Base-by-base conservation (phyloP, 2,329 filamentous ascomycete genomes). In the Diaporthe sp. region DNA sequence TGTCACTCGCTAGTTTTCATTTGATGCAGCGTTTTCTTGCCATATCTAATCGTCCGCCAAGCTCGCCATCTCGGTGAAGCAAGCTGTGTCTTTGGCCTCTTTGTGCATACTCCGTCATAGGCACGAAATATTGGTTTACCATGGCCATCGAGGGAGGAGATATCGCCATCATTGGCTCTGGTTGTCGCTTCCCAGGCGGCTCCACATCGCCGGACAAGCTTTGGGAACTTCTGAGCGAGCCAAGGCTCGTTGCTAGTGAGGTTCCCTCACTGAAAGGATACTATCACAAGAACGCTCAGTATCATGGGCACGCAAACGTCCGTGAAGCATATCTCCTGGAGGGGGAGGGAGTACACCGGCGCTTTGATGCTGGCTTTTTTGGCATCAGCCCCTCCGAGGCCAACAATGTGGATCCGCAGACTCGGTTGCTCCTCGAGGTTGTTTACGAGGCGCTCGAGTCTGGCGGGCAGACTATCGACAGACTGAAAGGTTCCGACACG, bases 101-200 rank as follows among this genome's bases (percentile, higher is more conserved):
- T 44, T 19, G 7, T 19, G 0, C 42, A 44, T 1, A 19, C 42
- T 19, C 5, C 17, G 42, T 15, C 42, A 7, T 1, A 44, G 42
- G 42, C 42, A 44, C 13, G 42, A 8, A 17, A 4, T 44, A 6
- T 19, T 44, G 17, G 6, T 44, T 34, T 80, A 51, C 17, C 8
- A 51, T 51, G 46, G 42, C 17, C 62, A 10, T 49, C 13, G 19
- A n/a, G 31, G 42, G 62, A 53, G 28, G 15, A 15, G 25, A 25
- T 4, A 86, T 87, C 73, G 85, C 84, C 25, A 81, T 87, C 31
- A 79, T 87, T 69, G 85, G 85, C 72, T 82, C 51, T 22, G 83
- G 80, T 4, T 86, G 84, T 77, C 82, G 84, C 9, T 84, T 86
- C 39, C 82, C 84, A 4, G 84, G 84, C 7, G 79, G 78, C 49